phyloP scores from a whole-genome alignment of 805 yeast genomes.

The Hanseniaspora guilliermondii region DNA sequence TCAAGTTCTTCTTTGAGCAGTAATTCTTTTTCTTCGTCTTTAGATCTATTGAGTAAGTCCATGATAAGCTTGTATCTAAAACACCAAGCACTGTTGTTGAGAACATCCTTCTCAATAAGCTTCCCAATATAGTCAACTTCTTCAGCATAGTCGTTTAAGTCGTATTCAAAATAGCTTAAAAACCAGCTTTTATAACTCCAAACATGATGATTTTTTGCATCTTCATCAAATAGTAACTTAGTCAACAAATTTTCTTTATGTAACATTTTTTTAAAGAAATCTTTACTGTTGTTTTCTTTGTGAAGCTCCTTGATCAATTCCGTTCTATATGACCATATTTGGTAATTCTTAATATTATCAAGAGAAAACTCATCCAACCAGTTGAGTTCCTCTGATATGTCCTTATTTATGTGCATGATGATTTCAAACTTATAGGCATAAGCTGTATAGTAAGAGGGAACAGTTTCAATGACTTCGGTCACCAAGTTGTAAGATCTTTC shows the following conservation, averaged over 20 bases:
- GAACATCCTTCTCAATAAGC: constrained; percentile 48
- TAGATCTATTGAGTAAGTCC: constrained; percentile 21
- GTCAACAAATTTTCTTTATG: constrained; percentile 55
- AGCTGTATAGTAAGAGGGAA: constrained; percentile 84
- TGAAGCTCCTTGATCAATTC: constrained; percentile 36
- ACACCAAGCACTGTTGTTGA: constrained; percentile 91
- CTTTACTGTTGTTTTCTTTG: not conserved
- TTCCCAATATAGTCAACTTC: constrained; percentile 43
- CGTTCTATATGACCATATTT: constrained; percentile 92
- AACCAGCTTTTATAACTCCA: constrained; percentile 91
- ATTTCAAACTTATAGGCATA: constrained; percentile 65
- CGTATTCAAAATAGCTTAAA: constrained; percentile 36
- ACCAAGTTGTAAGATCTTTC: constrained; percentile 63
- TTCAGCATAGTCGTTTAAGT: constrained; percentile 29
- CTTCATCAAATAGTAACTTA: constrained; percentile 58
- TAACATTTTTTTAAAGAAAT: constrained; percentile 27
- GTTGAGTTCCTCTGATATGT: constrained; percentile 43
- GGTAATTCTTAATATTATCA: constrained; percentile 80
- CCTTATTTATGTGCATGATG: constrained; percentile 30
- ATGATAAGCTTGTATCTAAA: constrained; percentile 54
- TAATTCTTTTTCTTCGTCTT: constrained; percentile 1
- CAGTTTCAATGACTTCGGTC: constrained; percentile 44
- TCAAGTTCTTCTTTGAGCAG: constrained; percentile 37
- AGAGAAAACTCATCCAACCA: constrained; percentile 73
- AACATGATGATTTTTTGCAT: constrained; percentile 85